Conservation (phyloP, 2,329 filamentous ascomycete species). For the Monilinia fructigena region DNA sequence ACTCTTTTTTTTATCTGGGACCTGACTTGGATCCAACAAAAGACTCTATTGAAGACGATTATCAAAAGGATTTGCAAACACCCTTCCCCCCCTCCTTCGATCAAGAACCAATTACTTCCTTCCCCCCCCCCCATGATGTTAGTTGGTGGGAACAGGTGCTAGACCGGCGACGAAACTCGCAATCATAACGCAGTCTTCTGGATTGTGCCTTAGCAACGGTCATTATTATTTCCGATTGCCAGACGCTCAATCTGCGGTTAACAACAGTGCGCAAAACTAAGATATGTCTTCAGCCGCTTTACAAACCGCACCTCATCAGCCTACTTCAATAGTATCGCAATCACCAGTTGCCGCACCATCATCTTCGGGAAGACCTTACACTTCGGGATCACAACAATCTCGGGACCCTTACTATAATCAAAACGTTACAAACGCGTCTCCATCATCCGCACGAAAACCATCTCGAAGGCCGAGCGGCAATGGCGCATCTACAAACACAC, state of each 20-base stretch:
- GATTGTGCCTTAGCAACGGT: conserved; percentile 19
- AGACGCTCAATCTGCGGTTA: conserved; percentile 23
- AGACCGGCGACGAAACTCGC: conserved; percentile 39
- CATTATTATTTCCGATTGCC: conserved; percentile 16
- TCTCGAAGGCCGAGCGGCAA: conserved; percentile 54
- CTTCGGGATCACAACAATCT: conserved; percentile 53
- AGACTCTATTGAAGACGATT: background rate
- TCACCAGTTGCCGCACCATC: conserved; percentile 47
- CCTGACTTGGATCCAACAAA: conserved; percentile 11
- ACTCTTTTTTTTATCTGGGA: conserved; percentile 4
- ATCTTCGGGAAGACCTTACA: conserved; percentile 52
- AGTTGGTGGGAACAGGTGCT: conserved; percentile 45
- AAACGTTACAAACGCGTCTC: conserved; percentile 44
- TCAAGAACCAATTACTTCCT: background rate
- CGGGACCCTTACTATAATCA: conserved; percentile 54
- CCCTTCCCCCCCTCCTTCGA: too few species aligned
- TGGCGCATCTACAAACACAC: conserved; percentile 42
- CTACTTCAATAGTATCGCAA: conserved; percentile 47
- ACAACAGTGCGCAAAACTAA: conserved; percentile 34
- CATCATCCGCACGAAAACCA: conserved; percentile 51
- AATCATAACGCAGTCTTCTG: conserved; percentile 11
- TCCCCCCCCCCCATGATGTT: conserved; percentile 43
- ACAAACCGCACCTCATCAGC: conserved; percentile 58
- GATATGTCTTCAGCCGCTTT: conserved; percentile 65
- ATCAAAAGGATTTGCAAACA: background rate